A percentile compares a stretch with the other conserved stretches of the same genome.
These are phyloP conservation scores for Pseudisothecium myosuroides DNA, from an alignment of 225 moss, liverwort and hornwort species.

Conservation along the genomic window DNA sequence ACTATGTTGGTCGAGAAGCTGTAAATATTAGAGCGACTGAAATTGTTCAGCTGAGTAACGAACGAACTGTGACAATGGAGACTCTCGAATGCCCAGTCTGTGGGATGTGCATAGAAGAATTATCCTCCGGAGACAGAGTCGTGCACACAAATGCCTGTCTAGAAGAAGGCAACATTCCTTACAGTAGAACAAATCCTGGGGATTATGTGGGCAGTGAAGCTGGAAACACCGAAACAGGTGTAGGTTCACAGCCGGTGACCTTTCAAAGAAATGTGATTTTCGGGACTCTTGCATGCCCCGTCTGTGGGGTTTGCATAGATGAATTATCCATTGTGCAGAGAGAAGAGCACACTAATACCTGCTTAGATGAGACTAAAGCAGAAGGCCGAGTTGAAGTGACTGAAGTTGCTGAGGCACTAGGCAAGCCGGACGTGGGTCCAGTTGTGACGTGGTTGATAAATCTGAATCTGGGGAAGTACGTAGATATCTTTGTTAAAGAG, in stretches of 20 bases:
- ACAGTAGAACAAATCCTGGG: neutral
- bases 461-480: conserved; percentile 65
- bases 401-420: conserved; percentile 13
- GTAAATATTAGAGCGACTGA: neutral
- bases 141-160: conserved; percentile 58
- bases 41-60: neutral
- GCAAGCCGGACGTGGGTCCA: conserved; percentile 15
- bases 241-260: neutral
- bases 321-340: conserved; percentile 39
- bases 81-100: conserved; percentile 58
- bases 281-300: conserved; percentile 37
- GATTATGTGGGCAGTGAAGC: neutral
- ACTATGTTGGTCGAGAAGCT: neutral
- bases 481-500: conserved; percentile 55
- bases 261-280: neutral
- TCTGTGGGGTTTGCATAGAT: conserved; percentile 59
- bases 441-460: conserved; percentile 63
- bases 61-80: neutral
- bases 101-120: conserved; percentile 35
- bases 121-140: conserved; percentile 31
- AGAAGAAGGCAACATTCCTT: conserved; percentile 6
- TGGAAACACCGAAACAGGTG: neutral
- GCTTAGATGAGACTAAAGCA: conserved; percentile 43
- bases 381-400: conserved; percentile 5
- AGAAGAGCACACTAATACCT: conserved; percentile 64